Evolutionary conservation across 2,329 filamentous ascomycete genomes (phyloP), one percentile per base, ranked within the genome.

Genomic region (Beauveria sp.): DNA sequence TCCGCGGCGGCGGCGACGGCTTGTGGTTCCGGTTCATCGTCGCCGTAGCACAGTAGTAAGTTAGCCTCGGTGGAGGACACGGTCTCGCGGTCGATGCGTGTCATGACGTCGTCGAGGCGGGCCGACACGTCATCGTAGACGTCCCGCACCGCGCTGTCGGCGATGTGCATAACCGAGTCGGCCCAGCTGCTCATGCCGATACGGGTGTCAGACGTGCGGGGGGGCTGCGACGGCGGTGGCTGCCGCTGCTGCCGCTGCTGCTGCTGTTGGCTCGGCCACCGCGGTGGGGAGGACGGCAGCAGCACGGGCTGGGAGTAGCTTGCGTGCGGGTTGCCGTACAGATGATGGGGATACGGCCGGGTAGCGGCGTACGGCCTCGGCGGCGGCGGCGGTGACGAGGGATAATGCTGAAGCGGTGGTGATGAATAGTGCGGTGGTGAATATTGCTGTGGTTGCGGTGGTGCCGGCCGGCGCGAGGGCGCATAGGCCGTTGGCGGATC

Each of bases 61-160:
- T 84, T 82, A 57, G 76, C 77, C 68, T 88, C 83, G 62, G 81
- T 73, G 5, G 81, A 81, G 16, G 71, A 67, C 28, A 79, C 78
- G 34, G 73, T 76, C 28, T 89, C 87, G 22, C 80, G 77, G 70
- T 92, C 89, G 60, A 92, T 91, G 30, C 82, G 78, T 1, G 88
- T 90, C 70, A 92, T 84, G 61, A 91, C 79, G 50, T 84, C 75
- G 70, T 90, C 82, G 63, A 92, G 81, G 57, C 84, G 61, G 47
- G 70, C 68, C 7, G 77, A 70, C 24, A 79, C 73, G 62, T 80
- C 75, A 52, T 79, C 76, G 59, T 80, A 72, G 8, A 77, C 65
- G 28, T 75, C 70, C 12, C 43, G 70, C 64, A n/a, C 26, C 6
- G 76, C 67, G 37, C 77, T 61, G 22, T 76, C 75, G 55, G 75